Evolutionary conservation across 306 rosid species (phyloP), one percentile per base, ranked within the genome.

Genomic region (Quercus ilex): DNA sequence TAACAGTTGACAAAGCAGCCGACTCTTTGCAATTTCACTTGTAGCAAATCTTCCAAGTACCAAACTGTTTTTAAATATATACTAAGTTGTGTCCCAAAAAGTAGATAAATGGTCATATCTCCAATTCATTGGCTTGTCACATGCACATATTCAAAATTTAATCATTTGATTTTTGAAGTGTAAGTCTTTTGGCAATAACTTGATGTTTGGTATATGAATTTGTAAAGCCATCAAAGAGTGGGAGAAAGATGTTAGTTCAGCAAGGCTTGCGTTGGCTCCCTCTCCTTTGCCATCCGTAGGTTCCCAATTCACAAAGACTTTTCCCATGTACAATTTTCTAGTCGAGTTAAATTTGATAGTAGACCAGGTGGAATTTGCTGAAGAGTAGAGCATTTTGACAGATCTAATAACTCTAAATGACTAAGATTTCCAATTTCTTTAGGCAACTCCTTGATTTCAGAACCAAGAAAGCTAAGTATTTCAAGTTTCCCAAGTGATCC

Each of bases 241-340:
- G 64, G 78, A 55, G 41, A 64, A 46, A 49, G 17, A 64, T 23
- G 30, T 73, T 35, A 82, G 51, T 63, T 82, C 73, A 56, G 64
- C 53, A 78, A 82, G 85, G 33, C 58, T 59, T 64, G 76, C 53
- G 15, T 53, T 38, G 28, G 70, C 46, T 38, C 46, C 46, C 46
- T 38, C 55, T 13, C 33, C 55, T 38, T 58, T 21, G 10, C 28
- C 73, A n/a, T 17, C 73, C 2, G 14, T 3, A 17, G 25, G 4
- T 38, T 38, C 28, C 73, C 55, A 69, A 20, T 4, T 55, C 10
- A 20, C 31, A 10, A 21, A 11, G 30, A 6, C 23, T 5, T 20
- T 9, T 14, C 13, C 1, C 55, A 20, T 43, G 57, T 43, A 51
- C 26, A 69, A 38, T 12, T 38, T 69, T 69, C 23, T 18, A 69